Evolutionary conservation across 768 basidiomycete species (phyloP).

Genomic region (Neoboletus magnificus): DNA sequence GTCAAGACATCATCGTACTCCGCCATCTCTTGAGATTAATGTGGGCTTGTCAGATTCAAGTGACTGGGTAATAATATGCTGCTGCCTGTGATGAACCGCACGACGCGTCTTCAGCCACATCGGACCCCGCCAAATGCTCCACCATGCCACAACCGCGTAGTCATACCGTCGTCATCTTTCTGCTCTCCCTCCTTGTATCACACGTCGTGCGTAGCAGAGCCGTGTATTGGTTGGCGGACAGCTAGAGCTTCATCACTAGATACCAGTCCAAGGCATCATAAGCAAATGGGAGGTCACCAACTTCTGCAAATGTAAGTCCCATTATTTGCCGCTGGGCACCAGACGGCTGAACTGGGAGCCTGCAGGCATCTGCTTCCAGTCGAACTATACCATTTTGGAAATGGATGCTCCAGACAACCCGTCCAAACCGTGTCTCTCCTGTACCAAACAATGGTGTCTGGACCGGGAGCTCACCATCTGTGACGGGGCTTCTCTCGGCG

Average conservation of each 20-base stretch:
- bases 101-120: constrained; percentile 17
- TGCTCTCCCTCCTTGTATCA: constrained; percentile 16
- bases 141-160: constrained; percentile 18
- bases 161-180: constrained; percentile 9
- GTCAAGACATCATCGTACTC: constrained; percentile 94
- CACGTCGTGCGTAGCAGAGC: constrained; percentile 27
- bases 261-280: constrained; percentile 41
- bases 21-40: constrained; percentile 52
- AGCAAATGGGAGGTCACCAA: constrained; percentile 88
- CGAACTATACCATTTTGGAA: constrained; percentile 83
- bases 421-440: constrained; percentile 86
- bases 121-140: background rate
- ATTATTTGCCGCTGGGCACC: background rate
- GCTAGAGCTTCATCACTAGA: constrained; percentile 28
- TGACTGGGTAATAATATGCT: background rate
- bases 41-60: constrained; percentile 8
- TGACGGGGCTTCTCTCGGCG: constrained; percentile 75
- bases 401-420: constrained; percentile 80
- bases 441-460: constrained; percentile 94
- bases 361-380: constrained; percentile 85
- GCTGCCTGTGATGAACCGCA: background rate
- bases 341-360: constrained; percentile 5
- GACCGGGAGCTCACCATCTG: constrained; percentile 88
- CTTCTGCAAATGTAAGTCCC: constrained; percentile 78
- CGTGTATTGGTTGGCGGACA: background rate